A percentile compares a stretch with the other conserved stretches of the same genome.
phyloP scores from a whole-genome alignment of 2,329 filamentous ascomycete genomes.

The Fusarium heterosporum region DNA sequence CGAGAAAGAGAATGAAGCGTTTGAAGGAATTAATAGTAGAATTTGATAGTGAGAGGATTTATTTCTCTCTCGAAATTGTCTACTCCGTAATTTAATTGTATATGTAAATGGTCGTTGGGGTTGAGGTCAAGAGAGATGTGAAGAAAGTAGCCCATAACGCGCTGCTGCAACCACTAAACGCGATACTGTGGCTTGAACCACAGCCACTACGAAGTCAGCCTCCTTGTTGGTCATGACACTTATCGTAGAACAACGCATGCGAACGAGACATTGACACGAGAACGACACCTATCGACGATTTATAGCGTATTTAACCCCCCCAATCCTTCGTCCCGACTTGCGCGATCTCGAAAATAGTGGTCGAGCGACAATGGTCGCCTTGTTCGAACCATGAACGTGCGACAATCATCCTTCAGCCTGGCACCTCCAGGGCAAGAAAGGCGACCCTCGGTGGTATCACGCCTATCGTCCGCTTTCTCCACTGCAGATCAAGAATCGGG shows the following conservation, averaged over 20 bases:
- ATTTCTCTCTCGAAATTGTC: neutral
- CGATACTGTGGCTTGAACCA: constrained; percentile 41
- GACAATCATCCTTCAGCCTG: constrained; percentile 63
- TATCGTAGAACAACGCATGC: constrained; percentile 18
- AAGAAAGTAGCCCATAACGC: constrained; percentile 24
- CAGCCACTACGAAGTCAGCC: constrained; percentile 42
- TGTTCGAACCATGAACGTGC: constrained; percentile 60
- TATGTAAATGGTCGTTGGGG: neutral
- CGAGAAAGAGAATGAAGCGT: no score
- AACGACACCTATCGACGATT: neutral
- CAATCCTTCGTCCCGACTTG: neutral
- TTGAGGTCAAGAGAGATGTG: constrained; percentile 15
- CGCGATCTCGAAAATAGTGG: constrained; percentile 11
- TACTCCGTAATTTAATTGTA: neutral
- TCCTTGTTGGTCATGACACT: constrained; percentile 32
- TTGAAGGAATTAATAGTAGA: neutral
- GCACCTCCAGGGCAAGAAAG: constrained; percentile 54
- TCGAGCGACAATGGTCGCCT: constrained; percentile 55
- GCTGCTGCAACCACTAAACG: constrained; percentile 50
- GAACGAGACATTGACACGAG: constrained; percentile 1
- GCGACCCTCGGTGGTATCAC: constrained; percentile 70
- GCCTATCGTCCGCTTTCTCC: constrained; percentile 76
- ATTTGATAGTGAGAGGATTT: neutral
- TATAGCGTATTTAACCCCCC: neutral
- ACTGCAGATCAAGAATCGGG: constrained; percentile 70